phyloP scores from a whole-genome alignment of 78 protist species.

The Parvularia atlantis region DNA sequence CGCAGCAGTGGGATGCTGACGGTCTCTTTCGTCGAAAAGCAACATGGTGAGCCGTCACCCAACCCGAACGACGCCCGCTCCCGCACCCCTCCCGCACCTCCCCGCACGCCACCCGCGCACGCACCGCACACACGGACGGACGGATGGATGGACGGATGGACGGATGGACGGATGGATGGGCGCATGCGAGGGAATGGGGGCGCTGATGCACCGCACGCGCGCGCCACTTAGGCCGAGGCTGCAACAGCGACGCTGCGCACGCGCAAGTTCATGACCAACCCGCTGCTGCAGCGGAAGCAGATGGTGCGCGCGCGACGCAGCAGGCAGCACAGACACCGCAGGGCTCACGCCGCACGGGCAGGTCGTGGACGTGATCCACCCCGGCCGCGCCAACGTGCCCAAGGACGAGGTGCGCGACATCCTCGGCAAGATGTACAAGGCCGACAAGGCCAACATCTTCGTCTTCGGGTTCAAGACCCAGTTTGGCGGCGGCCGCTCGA shows the following conservation, averaged over 20 bases:
- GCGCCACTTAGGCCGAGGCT: too few species aligned
- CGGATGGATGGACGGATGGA: too few species aligned
- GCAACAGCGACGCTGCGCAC: conserved; percentile 80
- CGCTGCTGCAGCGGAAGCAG: conserved; percentile 91
- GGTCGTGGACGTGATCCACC: conserved; percentile 89
- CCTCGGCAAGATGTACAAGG: conserved; percentile 84
- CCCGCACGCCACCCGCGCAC: too few species aligned
- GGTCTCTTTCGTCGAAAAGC: too few species aligned
- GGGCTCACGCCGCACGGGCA: neutral
- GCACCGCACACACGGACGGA: too few species aligned
- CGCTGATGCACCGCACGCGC: too few species aligned
- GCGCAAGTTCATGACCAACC: conserved; percentile 92
- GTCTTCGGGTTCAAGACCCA: conserved; percentile 81
- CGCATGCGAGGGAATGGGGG: too few species aligned
- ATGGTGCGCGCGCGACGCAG: conserved; percentile 50
- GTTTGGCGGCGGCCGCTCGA: conserved; percentile 92
- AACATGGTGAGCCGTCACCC: too few species aligned
- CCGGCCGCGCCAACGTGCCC: conserved; percentile 74
- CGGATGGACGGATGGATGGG: too few species aligned
- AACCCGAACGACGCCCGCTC: too few species aligned
- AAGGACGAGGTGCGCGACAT: conserved; percentile 68
- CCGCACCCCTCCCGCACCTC: too few species aligned
- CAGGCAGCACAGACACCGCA: neutral
- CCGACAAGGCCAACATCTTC: conserved; percentile 59
- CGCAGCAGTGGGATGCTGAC: too few species aligned